Conservation (phyloP, 2,329 filamentous ascomycete genomes). For the Penicillium sp. region DNA sequence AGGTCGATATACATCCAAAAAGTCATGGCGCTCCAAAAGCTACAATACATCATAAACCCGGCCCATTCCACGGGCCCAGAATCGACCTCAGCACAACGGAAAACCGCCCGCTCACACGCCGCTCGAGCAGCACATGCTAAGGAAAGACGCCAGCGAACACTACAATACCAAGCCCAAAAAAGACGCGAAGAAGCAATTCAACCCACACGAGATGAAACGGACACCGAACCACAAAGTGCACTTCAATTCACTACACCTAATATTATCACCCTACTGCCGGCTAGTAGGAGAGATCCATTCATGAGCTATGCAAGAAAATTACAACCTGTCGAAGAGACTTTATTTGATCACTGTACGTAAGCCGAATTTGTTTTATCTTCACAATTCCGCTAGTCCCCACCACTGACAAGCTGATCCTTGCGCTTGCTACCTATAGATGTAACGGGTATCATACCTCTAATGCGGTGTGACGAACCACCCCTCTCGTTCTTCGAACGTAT, state of each 20-base stretch:
- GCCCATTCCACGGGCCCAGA: background rate
- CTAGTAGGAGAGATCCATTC: conserved; percentile 18
- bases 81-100: conserved; percentile 3
- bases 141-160: conserved; percentile 14
- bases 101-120: conserved; percentile 17
- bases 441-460: conserved; percentile 7
- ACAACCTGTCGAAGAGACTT: conserved; percentile 11
- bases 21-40: background rate
- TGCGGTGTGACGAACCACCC: conserved; percentile 6
- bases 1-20: background rate
- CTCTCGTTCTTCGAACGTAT: conserved; percentile 5
- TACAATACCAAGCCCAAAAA: conserved; percentile 22
- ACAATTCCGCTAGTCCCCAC: background rate
- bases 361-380: accelerated
- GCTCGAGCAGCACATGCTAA: conserved; percentile 20
- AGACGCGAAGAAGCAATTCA: background rate
- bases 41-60: conserved; percentile 5
- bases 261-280: background rate
- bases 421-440: conserved; percentile 4
- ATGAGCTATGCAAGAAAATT: conserved; percentile 11
- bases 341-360: conserved; percentile 24
- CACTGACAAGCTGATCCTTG: background rate
- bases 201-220: background rate
- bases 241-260: background rate
- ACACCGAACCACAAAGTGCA: background rate